Evolutionary conservation across 2,329 filamentous ascomycete species (phyloP), one percentile per base, ranked within the genome.

Genomic region (Hymenoscyphus scutula): DNA sequence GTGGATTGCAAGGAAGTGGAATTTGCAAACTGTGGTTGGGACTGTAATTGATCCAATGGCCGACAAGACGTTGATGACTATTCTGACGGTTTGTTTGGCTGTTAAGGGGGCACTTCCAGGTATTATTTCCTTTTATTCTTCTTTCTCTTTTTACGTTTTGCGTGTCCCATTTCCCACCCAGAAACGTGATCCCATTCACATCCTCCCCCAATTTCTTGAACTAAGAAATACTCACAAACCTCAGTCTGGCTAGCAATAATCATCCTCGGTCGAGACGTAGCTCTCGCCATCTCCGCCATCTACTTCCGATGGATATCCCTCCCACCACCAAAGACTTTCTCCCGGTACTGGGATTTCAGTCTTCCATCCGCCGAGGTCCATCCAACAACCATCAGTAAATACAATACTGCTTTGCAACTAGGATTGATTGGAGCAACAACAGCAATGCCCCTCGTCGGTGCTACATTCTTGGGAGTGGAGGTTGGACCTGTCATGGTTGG

Each of bases 261-360:
- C 57, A 97, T 99, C 65, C 84, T 99, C 3, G 93, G 93, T 30
- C 86, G 95, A 53, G 95, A 99, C 71, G 84, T 90, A 51, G 91
- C 88, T 23, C 83, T 99, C 4, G 92, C 84, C 29, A 82, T 97
- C 25, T 87, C 92, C 1, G 95, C 95, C 27, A 88, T 99, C 69
- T 98, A 97, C 79, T 98, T 95, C 76, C 89, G 95, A 67, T 98
- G 92, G 85, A 96, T 97, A 68, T 96, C 91, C 1, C 83, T 99
- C 5, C 95, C 95, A 0, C 88, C 91, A 0, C 95, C 95, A 1
- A 98, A 98, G 78, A 98, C 95, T 0, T 91, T 97, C 76, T 78
- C 84, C 19, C 82, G 95, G 19, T 99, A 98, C 77, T 99, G 95
- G 95, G 95, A 99, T 77, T 98, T 99, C 74, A 94, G 90, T 2